phyloP scores from a whole-genome alignment of 805 yeast species.

The Teunomyces funiuensis region DNA sequence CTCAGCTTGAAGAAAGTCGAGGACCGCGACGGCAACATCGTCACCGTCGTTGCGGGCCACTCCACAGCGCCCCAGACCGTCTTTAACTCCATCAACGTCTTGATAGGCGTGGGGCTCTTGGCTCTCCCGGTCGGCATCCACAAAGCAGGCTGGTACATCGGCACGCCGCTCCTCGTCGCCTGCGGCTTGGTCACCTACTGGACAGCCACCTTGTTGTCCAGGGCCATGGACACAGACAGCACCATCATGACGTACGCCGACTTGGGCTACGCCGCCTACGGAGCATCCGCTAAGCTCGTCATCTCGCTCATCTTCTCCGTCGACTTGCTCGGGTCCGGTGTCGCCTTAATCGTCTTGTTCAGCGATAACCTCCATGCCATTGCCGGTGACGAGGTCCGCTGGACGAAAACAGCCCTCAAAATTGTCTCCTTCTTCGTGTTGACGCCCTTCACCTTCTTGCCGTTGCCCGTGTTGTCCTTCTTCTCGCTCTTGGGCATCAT shows the following conservation, averaged over 20 bases:
- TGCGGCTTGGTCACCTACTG: constrained; percentile 52
- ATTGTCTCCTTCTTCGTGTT: constrained; percentile 64
- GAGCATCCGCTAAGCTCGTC: constrained; percentile 62
- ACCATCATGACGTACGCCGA: constrained; percentile 33
- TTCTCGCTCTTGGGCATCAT: constrained; percentile 58
- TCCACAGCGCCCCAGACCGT: constrained; percentile 74
- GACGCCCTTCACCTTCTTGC: constrained; percentile 73
- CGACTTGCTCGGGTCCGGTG: constrained; percentile 62
- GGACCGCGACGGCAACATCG: constrained; percentile 64
- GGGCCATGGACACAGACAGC: constrained; percentile 26
- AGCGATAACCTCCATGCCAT: constrained; percentile 57
- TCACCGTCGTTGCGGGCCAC: constrained; percentile 52
- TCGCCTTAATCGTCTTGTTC: constrained; percentile 57
- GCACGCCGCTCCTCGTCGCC: constrained; percentile 39
- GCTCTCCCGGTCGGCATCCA: constrained; percentile 70
- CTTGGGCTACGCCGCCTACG: constrained; percentile 28
- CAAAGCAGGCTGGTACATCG: constrained; percentile 66
- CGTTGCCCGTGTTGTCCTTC: constrained; percentile 53
- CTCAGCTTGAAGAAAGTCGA: constrained; percentile 63
- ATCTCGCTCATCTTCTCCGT: constrained; percentile 60
- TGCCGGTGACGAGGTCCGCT: constrained; percentile 32
- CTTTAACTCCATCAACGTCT: constrained; percentile 73
- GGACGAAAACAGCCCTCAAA: constrained; percentile 56
- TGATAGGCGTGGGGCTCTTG: constrained; percentile 74
- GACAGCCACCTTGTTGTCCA: constrained; percentile 50